These are phyloP conservation scores for Holtermanniella nyarrowii DNA, from an alignment of 768 basidiomycete genomes.

Conservation along the genomic window DNA sequence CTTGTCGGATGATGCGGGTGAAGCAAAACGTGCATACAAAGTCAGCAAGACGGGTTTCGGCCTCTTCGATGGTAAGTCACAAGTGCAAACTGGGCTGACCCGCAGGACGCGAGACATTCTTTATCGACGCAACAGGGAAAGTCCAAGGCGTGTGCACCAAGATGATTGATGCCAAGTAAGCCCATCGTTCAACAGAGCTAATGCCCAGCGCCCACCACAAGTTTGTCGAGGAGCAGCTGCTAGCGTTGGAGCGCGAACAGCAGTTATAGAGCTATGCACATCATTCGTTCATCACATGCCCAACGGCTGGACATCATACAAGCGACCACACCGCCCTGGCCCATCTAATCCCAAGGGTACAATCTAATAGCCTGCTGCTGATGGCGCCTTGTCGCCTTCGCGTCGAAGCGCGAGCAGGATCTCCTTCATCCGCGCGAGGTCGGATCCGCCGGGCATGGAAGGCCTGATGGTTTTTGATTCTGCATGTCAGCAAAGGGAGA, in stretches of 20 bases:
- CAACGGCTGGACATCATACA: not conserved
- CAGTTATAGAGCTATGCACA: not conserved
- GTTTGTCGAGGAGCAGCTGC: slow-evolving; percentile 60
- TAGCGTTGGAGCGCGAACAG: slow-evolving; percentile 4
- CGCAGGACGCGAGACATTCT: slow-evolving; percentile 57
- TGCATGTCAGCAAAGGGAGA: slow-evolving; percentile 9
- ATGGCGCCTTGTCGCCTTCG: slow-evolving; percentile 83
- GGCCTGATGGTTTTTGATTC: slow-evolving; percentile 89
- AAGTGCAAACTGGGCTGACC: not conserved
- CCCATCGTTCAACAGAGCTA: slow-evolving; percentile 1
- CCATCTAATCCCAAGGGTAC: not conserved
- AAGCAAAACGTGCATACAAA: slow-evolving; percentile 54
- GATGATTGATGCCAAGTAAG: slow-evolving; percentile 12
- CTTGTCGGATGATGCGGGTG: slow-evolving; percentile 59
- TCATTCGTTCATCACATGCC: not conserved
- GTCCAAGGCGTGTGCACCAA: slow-evolving; percentile 48
- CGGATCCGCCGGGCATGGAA: slow-evolving; percentile 75
- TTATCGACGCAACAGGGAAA: slow-evolving; percentile 62
- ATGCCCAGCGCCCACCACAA: slow-evolving; percentile 53
- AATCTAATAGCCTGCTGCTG: slow-evolving; percentile 74
- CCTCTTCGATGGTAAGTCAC: slow-evolving; percentile 44
- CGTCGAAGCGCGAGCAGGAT: slow-evolving; percentile 77
- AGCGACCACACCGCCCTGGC: not conserved
- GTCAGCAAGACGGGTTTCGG: slow-evolving; percentile 63
- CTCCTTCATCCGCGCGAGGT: slow-evolving; percentile 83